Base-by-base conservation (phyloP, 1,139 yeast species). In the Blastobotrys persicus region DNA sequence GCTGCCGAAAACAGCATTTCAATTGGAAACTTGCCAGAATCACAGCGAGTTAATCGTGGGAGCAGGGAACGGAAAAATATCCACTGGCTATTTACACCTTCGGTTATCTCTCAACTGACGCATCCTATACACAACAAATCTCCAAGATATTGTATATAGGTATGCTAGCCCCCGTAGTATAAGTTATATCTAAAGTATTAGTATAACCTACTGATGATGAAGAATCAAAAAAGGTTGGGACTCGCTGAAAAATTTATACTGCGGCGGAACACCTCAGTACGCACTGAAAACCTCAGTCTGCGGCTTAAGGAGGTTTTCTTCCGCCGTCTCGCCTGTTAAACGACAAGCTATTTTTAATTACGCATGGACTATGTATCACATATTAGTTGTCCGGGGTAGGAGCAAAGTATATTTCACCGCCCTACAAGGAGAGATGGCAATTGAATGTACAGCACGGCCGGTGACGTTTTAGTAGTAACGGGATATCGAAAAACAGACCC, bases 61-160 rank as follows among this genome's bases (percentile, higher is more conserved):
- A 60, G 63, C 63, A 60, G 63, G 63, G 63, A 60, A 60, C 63
- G 63, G 63, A 60, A 56, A 59, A 56, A 55, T 55, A 56, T 51
- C 63, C 63, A 59, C 61, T 45, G 54, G 63, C 60, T 59, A 59
- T 60, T 59, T 59, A 60, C 60, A 59, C 63, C 53, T 17, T 39
- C 50, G 50, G 60, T 54, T 53, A 59, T 49, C 58, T 59, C 60
- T 60, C 63, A 60, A 60, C 63, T 60, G 60, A 49, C 56, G 62
- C 52, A 54, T 57, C 48, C 48, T 18, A 41, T 42, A 47, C 40
- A 44, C 44, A 45, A 42, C 47, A 46, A 35, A 50, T 58, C 63
- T 60, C 53, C 62, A 60, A 55, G 63, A 59, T 44, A 49, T 44
- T 41, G 37, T 44, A 31, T 40, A 31, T 43, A 49, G 45, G 48